A percentile compares a stretch with the other conserved stretches of the same genome.
Conservation (phyloP, 352 stramenopile species). For the Pythium dissimile region DNA sequence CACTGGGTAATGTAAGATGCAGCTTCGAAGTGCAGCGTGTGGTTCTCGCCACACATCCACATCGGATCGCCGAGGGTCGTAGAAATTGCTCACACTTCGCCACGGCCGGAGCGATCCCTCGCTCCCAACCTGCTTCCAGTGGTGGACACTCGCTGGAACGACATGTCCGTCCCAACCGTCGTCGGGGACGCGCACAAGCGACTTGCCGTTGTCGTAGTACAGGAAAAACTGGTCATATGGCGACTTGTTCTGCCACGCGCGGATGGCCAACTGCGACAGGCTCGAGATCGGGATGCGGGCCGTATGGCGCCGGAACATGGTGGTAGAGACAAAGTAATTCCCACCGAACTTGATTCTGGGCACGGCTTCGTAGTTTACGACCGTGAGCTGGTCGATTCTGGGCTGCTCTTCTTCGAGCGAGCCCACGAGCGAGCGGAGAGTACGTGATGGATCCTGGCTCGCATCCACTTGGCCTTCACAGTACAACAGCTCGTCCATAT, state of each 20-base stretch:
- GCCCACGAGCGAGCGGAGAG: background rate
- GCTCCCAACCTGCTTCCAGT: slow-evolving; percentile 20
- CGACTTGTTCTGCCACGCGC: slow-evolving; percentile 28
- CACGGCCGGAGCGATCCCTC: background rate
- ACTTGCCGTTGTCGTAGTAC: slow-evolving; percentile 49
- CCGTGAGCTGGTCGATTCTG: slow-evolving; percentile 26
- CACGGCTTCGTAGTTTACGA: slow-evolving; percentile 37
- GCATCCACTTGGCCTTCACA: slow-evolving; percentile 18
- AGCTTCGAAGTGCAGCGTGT: background rate
- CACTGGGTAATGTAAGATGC: slow-evolving; percentile 36
- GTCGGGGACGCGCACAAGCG: slow-evolving; percentile 28
- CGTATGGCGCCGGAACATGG: slow-evolving; percentile 28
- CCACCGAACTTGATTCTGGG: slow-evolving; percentile 10
- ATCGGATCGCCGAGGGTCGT: slow-evolving; percentile 22
- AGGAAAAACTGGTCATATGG: slow-evolving; percentile 34
- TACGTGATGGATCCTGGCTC: background rate
- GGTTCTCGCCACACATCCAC: slow-evolving; percentile 8
- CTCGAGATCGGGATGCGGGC: slow-evolving; percentile 21
- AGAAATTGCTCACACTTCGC: slow-evolving; percentile 27
- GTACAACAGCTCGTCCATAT: slow-evolving; percentile 38
- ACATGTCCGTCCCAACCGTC: background rate
- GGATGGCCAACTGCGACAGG: slow-evolving; percentile 15
- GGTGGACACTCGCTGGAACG: slow-evolving; percentile 31
- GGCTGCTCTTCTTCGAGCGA: slow-evolving; percentile 6
- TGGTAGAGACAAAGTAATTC: slow-evolving; percentile 30